Base-by-base conservation (phyloP, 208 protist species). In the Wallacemonas collosoma region DNA sequence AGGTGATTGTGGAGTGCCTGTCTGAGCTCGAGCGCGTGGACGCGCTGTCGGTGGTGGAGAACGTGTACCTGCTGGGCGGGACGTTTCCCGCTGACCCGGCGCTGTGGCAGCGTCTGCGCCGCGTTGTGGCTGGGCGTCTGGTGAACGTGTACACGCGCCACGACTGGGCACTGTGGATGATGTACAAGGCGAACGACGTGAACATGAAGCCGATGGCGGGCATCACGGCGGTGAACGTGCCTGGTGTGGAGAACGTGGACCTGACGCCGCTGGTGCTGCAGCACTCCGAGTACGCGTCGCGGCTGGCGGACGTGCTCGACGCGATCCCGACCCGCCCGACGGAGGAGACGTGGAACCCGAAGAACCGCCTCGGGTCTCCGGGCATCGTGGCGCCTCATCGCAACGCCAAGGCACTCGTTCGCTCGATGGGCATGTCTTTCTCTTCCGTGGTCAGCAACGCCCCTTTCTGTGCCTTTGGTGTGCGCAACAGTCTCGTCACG, bases 231-330 rank as follows among this genome's bases (percentile, higher is more conserved):
- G 79, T 96, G 35, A 85, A 80, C 47, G 81, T 94, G 38, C 82
- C 87, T n/a, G 91, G 91, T 17, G 87, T 96, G 39, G 88, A 96
- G 81, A 96, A 96, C 75, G 71, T 96, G 12, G 91, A 96, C 73
- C 77, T 86, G 9, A 87, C 85, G 35, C 79, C 80, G 58, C 68
- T 94, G 11, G 77, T 93, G 38, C 58, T 76, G 41, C 75, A 76
- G 12, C 91, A 96, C 79, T 73, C 78, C 7, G 80, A 89, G 36
- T 93, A 93, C 65, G 91, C 83, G 14, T 58, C 67, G 44, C 77
- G 81, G 58, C 55, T 96, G 66, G 51, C 77, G 55, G 80, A 90
- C 5, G 81, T 91, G 61, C 68, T 96, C 17, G 69, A 75, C n/a
- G 48, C 75, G 15, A 88, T 91, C 47, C 86, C 86, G 0, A 5